Conservation (phyloP, 2,329 filamentous ascomycete species). For the Ascochyta clinopodiicola region DNA sequence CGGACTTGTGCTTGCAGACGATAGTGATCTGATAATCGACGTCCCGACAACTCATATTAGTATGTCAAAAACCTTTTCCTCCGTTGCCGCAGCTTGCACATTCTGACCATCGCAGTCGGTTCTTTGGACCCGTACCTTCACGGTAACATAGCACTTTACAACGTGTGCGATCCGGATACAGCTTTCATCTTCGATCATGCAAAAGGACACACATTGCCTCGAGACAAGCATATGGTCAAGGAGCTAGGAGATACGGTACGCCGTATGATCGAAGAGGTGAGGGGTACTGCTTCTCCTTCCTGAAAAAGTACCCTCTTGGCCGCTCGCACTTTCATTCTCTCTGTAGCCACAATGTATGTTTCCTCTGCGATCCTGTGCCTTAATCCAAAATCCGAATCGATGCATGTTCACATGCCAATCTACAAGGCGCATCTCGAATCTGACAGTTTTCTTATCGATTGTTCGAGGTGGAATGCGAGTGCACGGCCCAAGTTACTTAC, state of each 20-base stretch:
- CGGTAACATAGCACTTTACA: conserved; percentile 67
- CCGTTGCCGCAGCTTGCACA: background rate
- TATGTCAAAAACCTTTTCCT: background rate
- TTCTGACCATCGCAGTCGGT: conserved; percentile 23
- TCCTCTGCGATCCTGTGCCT: no score
- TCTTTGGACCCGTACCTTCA: conserved; percentile 64
- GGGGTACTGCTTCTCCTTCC: conserved; percentile 7
- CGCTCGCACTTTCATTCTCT: background rate
- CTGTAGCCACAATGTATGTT: no score
- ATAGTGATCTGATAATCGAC: conserved; percentile 49
- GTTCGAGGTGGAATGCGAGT: background rate
- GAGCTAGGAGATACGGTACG: conserved; percentile 40
- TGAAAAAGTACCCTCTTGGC: background rate
- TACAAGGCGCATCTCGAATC: background rate
- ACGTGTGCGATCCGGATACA: conserved; percentile 65
- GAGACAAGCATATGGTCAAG: conserved; percentile 38
- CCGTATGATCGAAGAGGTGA: conserved; percentile 32
- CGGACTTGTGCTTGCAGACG: conserved; percentile 48
- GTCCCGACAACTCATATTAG: conserved; percentile 52
- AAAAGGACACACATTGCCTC: conserved; percentile 68
- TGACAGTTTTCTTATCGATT: background rate
- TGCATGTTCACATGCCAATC: background rate
- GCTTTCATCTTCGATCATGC: conserved; percentile 70
- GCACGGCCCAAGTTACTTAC: background rate
- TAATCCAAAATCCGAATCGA: background rate